These are phyloP conservation scores for Datura wrightii DNA, from an alignment of 257 asterid species.

Conservation along the genomic window DNA sequence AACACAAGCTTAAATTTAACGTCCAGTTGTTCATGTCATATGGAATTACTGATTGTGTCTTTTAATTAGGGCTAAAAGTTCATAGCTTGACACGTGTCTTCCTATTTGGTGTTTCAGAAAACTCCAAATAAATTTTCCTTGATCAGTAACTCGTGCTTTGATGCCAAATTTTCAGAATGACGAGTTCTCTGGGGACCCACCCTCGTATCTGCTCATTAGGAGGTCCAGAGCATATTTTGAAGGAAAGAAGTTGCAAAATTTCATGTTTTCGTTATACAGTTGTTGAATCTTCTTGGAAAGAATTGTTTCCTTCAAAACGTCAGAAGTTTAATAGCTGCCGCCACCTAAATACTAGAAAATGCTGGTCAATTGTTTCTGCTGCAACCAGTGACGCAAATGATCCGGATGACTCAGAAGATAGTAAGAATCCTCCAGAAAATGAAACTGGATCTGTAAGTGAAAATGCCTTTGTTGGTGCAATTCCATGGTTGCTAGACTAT, in stretches of 20 bases:
- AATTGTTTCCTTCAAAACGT: constrained; percentile 33
- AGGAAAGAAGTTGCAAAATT: constrained; percentile 44
- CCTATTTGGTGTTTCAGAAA: background rate
- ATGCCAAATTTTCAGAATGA: constrained; percentile 44
- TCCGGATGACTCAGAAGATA: constrained; percentile 54
- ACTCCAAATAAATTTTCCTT: background rate
- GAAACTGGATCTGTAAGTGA: constrained; percentile 61
- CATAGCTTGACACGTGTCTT: background rate
- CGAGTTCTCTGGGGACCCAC: constrained; percentile 62
- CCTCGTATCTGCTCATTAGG: constrained; percentile 54
- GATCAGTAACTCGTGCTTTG: background rate
- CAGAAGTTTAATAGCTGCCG: constrained; percentile 35
- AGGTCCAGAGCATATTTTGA: constrained; percentile 40
- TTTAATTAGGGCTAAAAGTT: background rate
- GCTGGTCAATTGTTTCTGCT: constrained; percentile 54
- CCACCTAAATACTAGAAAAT: constrained; percentile 38
- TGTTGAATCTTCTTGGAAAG: constrained; percentile 44
- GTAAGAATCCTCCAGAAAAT: constrained; percentile 40
- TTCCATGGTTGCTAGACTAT: background rate
- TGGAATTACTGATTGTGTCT: constrained; percentile 19
- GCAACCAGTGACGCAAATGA: constrained; percentile 50
- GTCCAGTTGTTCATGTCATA: background rate
- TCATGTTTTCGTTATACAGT: constrained; percentile 48
- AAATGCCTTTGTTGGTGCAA: background rate
- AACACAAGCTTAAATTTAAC: background rate